phyloP scores from a whole-genome alignment of 257 asterid species.

The Ligustrum vulgare region DNA sequence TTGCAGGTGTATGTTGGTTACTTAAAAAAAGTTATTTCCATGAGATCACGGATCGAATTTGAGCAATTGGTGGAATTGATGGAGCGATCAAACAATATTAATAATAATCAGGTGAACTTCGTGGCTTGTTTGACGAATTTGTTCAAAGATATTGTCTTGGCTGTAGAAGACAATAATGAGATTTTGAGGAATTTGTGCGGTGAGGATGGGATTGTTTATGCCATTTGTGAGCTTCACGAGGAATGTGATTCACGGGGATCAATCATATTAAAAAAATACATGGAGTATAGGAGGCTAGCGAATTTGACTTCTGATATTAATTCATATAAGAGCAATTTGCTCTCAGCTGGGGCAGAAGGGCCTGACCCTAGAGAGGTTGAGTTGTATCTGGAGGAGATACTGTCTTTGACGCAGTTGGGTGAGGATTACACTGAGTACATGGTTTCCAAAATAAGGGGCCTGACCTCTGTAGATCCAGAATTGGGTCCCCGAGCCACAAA shows the following conservation, averaged over 20 bases:
- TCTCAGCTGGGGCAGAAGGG: conserved; percentile 70
- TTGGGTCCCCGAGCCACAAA: conserved; percentile 82
- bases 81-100: conserved; percentile 34
- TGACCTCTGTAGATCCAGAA: conserved; percentile 85
- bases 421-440: conserved; percentile 92
- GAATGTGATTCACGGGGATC: conserved; percentile 93
- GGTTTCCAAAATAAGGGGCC: conserved; percentile 75
- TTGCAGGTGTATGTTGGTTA: conserved; percentile 69
- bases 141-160: conserved; percentile 86
- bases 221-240: conserved; percentile 89
- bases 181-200: conserved; percentile 78
- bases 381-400: conserved; percentile 85
- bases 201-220: conserved; percentile 92
- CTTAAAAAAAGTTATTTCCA: conserved; percentile 66
- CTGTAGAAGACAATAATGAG: conserved; percentile 81
- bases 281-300: conserved; percentile 71
- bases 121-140: conserved; percentile 77
- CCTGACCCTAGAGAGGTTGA: conserved; percentile 94
- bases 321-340: conserved; percentile 74
- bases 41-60: conserved; percentile 69
- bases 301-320: conserved; percentile 80
- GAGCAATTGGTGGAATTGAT: conserved; percentile 68
- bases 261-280: conserved; percentile 67
- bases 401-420: conserved; percentile 75
- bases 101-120: conserved; percentile 49